Evolutionary conservation across 2,329 filamentous ascomycete genomes (phyloP).

Genomic region (Diaporthe sp.): DNA sequence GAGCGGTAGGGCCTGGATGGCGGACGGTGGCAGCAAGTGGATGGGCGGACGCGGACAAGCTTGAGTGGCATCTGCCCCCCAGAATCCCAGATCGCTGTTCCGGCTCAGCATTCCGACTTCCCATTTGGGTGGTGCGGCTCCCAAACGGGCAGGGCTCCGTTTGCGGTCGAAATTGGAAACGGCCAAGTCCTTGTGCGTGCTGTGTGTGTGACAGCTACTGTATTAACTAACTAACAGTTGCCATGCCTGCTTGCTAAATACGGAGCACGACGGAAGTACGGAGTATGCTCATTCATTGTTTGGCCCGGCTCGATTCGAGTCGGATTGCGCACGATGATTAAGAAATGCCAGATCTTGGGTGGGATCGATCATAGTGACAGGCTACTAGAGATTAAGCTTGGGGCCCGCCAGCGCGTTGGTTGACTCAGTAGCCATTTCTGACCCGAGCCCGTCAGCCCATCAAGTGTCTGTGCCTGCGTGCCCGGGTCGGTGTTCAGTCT

Average conservation of each 20-base stretch:
- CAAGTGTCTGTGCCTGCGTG: not conserved
- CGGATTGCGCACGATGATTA: not conserved
- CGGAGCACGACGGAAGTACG: not conserved
- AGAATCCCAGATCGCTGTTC: constrained; percentile 7
- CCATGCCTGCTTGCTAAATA: constrained; percentile 8
- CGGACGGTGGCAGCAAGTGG: constrained; percentile 12
- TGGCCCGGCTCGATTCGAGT: not conserved
- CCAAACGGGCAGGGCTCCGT: constrained; percentile 20
- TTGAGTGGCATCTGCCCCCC: not conserved
- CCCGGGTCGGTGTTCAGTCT: not conserved
- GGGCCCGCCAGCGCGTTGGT: not conserved
- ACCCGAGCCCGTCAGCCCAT: not conserved
- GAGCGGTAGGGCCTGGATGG: constrained; percentile 14
- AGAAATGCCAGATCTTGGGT: constrained; percentile 14
- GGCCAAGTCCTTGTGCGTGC: not conserved
- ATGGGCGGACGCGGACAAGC: not conserved
- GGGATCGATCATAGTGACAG: constrained; percentile 12
- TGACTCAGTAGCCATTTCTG: constrained; percentile 12
- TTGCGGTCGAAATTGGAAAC: constrained; percentile 2
- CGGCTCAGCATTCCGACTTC: constrained; percentile 16
- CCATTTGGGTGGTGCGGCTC: not conserved
- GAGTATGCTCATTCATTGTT: not conserved
- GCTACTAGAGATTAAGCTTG: not conserved
- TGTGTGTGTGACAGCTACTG: constrained; percentile 20
- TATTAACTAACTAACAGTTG: not conserved